A percentile compares a stretch with the other conserved stretches of the same genome.
Evolutionary conservation across 768 basidiomycete genomes (phyloP).

Genomic region (Lactarius psammicola): DNA sequence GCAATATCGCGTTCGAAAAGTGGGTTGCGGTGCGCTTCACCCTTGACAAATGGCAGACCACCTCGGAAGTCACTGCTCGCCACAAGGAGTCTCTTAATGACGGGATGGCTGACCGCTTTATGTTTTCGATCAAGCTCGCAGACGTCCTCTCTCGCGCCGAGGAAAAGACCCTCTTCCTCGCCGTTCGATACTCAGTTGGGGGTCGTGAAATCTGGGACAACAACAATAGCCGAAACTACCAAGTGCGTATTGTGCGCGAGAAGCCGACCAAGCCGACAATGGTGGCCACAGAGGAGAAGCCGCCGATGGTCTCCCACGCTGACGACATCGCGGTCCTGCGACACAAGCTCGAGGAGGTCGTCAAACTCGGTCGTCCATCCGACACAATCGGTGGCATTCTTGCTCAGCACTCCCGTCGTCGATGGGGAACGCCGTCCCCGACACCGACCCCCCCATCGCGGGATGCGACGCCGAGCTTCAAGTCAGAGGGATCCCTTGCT

Average conservation of each 20-base stretch:
- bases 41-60: slow-evolving; percentile 94
- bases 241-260: slow-evolving; percentile 58
- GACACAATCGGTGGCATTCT: slow-evolving; percentile 40
- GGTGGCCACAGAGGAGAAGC: slow-evolving; percentile 7
- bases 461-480: slow-evolving; percentile 30
- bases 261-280: slow-evolving; percentile 35
- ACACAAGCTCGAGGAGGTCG: slow-evolving; percentile 66
- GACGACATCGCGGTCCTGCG: slow-evolving; percentile 59
- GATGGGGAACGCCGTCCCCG: slow-evolving; percentile 25
- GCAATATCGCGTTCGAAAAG: slow-evolving; percentile 87
- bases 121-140: slow-evolving; percentile 70
- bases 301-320: slow-evolving; percentile 25
- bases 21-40: slow-evolving; percentile 89
- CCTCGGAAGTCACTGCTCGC: slow-evolving; percentile 83
- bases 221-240: slow-evolving; percentile 76
- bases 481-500: slow-evolving; percentile 44
- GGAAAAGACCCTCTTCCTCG: slow-evolving; percentile 79
- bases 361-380: slow-evolving; percentile 32
- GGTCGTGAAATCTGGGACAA: slow-evolving; percentile 93
- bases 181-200: slow-evolving; percentile 66
- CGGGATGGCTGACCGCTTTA: slow-evolving; percentile 64
- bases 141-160: slow-evolving; percentile 77
- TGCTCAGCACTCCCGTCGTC: slow-evolving; percentile 27
- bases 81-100: slow-evolving; percentile 49
- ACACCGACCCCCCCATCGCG: slow-evolving; percentile 23